Percentiles rank a stretch among this genome's conserved stretches.
phyloP scores from a whole-genome alignment of 495 filamentous ascomycete species.

The Usnea hakonensis region DNA sequence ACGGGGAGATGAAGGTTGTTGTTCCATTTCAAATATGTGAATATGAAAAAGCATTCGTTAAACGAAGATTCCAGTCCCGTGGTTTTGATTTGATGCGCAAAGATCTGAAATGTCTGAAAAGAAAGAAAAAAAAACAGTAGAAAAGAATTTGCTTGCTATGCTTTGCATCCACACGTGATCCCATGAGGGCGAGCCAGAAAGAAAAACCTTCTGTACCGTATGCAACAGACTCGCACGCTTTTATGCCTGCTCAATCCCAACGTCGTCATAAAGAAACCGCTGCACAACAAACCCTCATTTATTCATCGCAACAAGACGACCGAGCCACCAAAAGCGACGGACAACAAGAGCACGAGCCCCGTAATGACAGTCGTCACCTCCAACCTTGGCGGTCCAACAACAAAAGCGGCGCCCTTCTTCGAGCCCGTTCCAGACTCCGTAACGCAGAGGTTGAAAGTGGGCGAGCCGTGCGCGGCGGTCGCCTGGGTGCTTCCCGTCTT shows the following conservation, averaged over 20 bases:
- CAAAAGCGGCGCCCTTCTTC: conserved; percentile 10
- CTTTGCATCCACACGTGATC: too few relatives aligned
- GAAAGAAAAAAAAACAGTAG: too few relatives aligned
- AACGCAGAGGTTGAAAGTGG: conserved; percentile 19
- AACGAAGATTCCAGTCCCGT: too few relatives aligned
- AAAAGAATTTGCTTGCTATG: too few relatives aligned
- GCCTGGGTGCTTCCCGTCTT: conserved; percentile 15
- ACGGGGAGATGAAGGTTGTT: too few relatives aligned
- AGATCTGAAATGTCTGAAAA: too few relatives aligned
- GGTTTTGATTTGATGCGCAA: too few relatives aligned
- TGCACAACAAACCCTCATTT: not conserved
- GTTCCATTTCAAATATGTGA: too few relatives aligned
- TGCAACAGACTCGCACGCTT: not conserved
- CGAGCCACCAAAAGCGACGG: conserved; percentile 11
- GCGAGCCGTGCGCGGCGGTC: conserved; percentile 1
- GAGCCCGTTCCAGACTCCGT: not conserved
- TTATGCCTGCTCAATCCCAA: not conserved
- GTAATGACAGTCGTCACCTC: conserved; percentile 7
- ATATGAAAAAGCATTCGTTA: too few relatives aligned
- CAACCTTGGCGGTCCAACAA: conserved; percentile 3
- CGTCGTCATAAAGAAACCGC: not conserved
- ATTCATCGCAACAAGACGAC: conserved; percentile 4
- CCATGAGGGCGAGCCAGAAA: too few relatives aligned
- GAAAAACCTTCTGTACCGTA: too few relatives aligned
- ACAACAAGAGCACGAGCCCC: conserved; percentile 10